Conservation (phyloP, 2,329 filamentous ascomycete genomes). For the Epichloe hybrida region DNA sequence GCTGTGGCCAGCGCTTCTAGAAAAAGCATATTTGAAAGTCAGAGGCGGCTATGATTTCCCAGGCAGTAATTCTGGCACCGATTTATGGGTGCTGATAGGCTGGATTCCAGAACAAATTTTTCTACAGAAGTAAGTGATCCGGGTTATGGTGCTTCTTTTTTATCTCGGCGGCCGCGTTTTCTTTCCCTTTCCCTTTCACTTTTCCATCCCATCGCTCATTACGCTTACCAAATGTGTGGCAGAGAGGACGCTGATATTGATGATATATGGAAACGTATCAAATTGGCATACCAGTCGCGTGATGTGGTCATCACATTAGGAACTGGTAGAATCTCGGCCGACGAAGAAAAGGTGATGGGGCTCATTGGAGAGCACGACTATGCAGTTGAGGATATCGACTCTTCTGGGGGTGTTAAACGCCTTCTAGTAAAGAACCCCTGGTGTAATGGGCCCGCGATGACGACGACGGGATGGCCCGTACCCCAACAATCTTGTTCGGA, state of each 20-base stretch:
- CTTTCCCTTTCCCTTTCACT: background rate
- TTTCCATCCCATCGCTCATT: background rate
- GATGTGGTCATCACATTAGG: constrained; percentile 83
- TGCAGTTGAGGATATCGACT: constrained; percentile 69
- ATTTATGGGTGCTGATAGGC: constrained; percentile 81
- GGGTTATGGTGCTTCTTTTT: background rate
- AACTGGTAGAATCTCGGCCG: constrained; percentile 65
- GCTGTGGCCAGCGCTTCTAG: constrained; percentile 82
- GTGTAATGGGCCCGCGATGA: constrained; percentile 62
- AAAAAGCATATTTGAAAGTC: constrained; percentile 94
- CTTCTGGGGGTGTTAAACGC: constrained; percentile 43
- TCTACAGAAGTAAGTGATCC: constrained; percentile 49
- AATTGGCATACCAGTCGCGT: constrained; percentile 58
- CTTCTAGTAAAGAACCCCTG: constrained; percentile 93
- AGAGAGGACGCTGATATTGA: constrained; percentile 68
- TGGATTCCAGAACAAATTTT: constrained; percentile 97
- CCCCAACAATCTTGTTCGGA: constrained; percentile 8
- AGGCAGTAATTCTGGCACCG: constrained; percentile 91
- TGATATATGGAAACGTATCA: constrained; percentile 64
- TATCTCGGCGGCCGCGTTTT: background rate
- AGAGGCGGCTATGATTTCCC: constrained; percentile 95
- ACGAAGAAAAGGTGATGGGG: constrained; percentile 68
- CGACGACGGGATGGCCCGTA: constrained; percentile 23
- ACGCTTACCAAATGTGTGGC: background rate
- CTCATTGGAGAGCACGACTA: constrained; percentile 89